Evolutionary conservation across 2,329 filamentous ascomycete species (phyloP).

Genomic region (Penicillium sp.): DNA sequence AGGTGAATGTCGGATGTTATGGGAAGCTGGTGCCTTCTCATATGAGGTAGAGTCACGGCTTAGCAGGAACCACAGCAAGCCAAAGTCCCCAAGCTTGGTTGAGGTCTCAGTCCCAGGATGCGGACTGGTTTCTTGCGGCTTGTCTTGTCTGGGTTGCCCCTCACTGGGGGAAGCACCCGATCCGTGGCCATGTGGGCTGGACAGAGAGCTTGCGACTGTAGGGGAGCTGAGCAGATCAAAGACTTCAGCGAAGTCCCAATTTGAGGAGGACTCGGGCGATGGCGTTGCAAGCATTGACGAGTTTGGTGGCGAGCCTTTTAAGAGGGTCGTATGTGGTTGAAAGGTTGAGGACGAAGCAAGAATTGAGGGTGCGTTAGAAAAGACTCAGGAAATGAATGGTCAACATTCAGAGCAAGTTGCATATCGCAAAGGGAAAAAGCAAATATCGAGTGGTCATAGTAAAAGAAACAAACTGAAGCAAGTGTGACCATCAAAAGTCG

Average conservation of each 20-base stretch:
- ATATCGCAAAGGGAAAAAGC: slow-evolving; percentile 5
- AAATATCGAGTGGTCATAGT: slow-evolving; percentile 4
- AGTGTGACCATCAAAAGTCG: slow-evolving; percentile 4
- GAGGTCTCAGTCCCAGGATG: slow-evolving; percentile 6
- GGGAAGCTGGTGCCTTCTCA: not conserved
- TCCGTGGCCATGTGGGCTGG: slow-evolving; percentile 10
- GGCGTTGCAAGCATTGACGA: slow-evolving; percentile 26
- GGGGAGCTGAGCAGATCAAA: slow-evolving; percentile 39
- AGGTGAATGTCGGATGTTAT: not conserved
- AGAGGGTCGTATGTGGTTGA: not conserved
- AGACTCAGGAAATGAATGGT: not conserved
- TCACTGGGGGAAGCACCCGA: slow-evolving; percentile 3
- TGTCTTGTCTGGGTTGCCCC: slow-evolving; percentile 7
- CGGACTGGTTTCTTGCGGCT: not conserved
- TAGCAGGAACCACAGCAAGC: slow-evolving; percentile 38
- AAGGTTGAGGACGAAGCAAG: not conserved
- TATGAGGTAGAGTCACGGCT: slow-evolving; percentile 16
- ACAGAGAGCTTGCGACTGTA: slow-evolving; percentile 11
- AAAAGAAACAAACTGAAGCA: slow-evolving; percentile 6
- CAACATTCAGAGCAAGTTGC: not conserved
- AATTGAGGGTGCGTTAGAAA: not conserved
- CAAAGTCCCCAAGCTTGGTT: slow-evolving; percentile 40
- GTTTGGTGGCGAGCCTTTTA: not conserved
- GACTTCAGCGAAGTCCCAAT: slow-evolving; percentile 44
- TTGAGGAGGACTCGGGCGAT: slow-evolving; percentile 22